Conservation (phyloP, 306 rosid species). For the Quercus rubra region DNA sequence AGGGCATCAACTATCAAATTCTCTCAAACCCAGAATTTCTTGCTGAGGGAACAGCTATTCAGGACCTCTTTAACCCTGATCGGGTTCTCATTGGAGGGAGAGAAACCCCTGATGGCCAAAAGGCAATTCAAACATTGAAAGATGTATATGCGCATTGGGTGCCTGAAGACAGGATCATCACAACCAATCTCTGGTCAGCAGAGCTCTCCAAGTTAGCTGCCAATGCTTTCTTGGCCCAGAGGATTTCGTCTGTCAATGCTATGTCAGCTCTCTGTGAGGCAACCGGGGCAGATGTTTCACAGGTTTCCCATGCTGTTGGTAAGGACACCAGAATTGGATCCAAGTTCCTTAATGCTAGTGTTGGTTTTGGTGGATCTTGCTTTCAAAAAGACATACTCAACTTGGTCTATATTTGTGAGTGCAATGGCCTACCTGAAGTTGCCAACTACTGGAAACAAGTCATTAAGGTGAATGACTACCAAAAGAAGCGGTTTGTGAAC, state of each 20-base stretch:
- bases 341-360: constrained; percentile 67
- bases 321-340: constrained; percentile 71
- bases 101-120: constrained; percentile 50
- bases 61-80: constrained; percentile 66
- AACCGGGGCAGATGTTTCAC: constrained; percentile 73
- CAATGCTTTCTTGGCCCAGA: constrained; percentile 78
- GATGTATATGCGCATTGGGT: constrained; percentile 70
- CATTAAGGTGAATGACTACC: constrained; percentile 76
- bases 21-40: constrained; percentile 86
- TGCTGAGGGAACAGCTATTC: constrained; percentile 81
- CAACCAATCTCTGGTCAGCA: constrained; percentile 81
- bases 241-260: constrained; percentile 78
- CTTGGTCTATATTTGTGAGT: constrained; percentile 71
- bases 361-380: constrained; percentile 93
- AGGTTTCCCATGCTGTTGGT: constrained; percentile 68
- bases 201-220: constrained; percentile 84
- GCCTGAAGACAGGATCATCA: constrained; percentile 60
- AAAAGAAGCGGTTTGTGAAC: constrained; percentile 72
- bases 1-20: constrained; percentile 55
- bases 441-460: constrained; percentile 82
- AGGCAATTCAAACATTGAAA: constrained; percentile 57
- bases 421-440: constrained; percentile 74
- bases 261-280: constrained; percentile 87
- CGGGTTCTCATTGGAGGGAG: constrained; percentile 78
- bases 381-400: constrained; percentile 84